These are phyloP conservation scores for Neodidymelliopsis sp. DNA, from an alignment of 2,329 filamentous ascomycete species.

Conservation along the genomic window DNA sequence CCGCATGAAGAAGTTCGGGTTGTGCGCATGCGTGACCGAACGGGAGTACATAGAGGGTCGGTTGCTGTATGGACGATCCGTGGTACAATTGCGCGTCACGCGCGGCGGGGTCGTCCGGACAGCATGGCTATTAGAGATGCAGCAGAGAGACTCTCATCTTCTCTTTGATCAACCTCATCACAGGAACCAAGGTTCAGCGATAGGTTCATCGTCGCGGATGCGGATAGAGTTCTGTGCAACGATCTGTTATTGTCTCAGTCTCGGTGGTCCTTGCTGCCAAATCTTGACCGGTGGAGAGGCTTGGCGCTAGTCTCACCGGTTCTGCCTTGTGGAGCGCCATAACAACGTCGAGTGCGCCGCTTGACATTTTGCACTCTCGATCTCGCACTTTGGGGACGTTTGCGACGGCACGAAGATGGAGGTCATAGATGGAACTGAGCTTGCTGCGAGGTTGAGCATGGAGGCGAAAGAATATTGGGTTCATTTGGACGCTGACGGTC, in stretches of 20 bases:
- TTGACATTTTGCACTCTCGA: neutral
- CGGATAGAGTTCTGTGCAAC: slow-evolving; percentile 14
- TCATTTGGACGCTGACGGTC: slow-evolving; percentile 42
- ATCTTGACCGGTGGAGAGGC: slow-evolving; percentile 16
- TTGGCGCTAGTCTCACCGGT: slow-evolving; percentile 20
- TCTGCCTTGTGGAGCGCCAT: slow-evolving; percentile 19
- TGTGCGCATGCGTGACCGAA: slow-evolving; percentile 4
- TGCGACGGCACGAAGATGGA: slow-evolving; percentile 28
- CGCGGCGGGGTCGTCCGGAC: slow-evolving; percentile 11
- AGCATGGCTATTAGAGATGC: neutral
- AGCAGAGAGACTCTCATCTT: slow-evolving; percentile 4
- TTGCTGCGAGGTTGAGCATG: slow-evolving; percentile 38
- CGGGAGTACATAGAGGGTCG: neutral
- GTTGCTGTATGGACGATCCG: slow-evolving; percentile 1
- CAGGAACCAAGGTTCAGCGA: neutral
- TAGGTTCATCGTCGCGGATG: neutral
- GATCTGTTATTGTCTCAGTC: slow-evolving; percentile 7
- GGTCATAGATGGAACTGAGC: slow-evolving; percentile 35
- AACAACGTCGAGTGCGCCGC: slow-evolving; percentile 6
- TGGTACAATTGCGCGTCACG: slow-evolving; percentile 11
- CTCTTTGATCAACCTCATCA: neutral
- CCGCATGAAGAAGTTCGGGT: slow-evolving; percentile 6
- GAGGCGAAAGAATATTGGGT: slow-evolving; percentile 45
- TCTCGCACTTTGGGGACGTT: neutral
- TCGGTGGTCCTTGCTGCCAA: slow-evolving; percentile 14